Evolutionary conservation across 1,284 basidiomycete species (phyloP).

Genomic region (Porodaedalea pini): DNA sequence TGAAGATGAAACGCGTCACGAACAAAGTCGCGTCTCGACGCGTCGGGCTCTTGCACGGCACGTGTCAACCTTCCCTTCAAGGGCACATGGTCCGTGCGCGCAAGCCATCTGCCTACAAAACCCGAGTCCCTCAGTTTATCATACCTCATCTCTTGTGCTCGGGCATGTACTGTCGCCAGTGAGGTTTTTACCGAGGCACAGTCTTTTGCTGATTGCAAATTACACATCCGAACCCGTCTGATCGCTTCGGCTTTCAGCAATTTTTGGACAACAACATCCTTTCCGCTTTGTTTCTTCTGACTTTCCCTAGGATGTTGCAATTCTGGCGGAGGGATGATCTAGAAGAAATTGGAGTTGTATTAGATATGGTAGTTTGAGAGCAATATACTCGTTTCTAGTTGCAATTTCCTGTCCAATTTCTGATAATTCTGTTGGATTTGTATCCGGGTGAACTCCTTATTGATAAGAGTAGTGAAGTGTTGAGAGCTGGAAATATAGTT

Average conservation of each 20-base stretch:
- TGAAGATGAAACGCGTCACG: background rate
- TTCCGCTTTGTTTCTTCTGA: conserved; percentile 16
- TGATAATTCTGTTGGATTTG: too few species aligned
- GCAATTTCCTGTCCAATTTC: too few species aligned
- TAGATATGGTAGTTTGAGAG: too few species aligned
- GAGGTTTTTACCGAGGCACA: conserved; percentile 88
- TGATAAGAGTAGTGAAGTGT: too few species aligned
- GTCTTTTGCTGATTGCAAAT: conserved; percentile 94
- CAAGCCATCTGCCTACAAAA: background rate
- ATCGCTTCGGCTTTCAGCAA: conserved; percentile 73
- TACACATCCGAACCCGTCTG: conserved; percentile 83
- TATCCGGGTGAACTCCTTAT: too few species aligned
- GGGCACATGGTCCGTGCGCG: background rate
- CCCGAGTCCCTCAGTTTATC: background rate
- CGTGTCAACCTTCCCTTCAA: background rate
- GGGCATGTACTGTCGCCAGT: conserved; percentile 89
- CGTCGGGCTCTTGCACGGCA: background rate
- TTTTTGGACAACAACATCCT: conserved; percentile 66
- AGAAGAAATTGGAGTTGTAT: background rate
- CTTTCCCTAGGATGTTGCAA: background rate
- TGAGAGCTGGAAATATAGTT: too few species aligned
- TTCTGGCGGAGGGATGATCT: background rate
- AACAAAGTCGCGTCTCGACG: background rate
- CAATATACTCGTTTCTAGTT: too few species aligned
- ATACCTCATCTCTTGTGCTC: conserved; percentile 77